Evolutionary conservation across 116 monocot species (phyloP).

Genomic region (Zostera marina): DNA sequence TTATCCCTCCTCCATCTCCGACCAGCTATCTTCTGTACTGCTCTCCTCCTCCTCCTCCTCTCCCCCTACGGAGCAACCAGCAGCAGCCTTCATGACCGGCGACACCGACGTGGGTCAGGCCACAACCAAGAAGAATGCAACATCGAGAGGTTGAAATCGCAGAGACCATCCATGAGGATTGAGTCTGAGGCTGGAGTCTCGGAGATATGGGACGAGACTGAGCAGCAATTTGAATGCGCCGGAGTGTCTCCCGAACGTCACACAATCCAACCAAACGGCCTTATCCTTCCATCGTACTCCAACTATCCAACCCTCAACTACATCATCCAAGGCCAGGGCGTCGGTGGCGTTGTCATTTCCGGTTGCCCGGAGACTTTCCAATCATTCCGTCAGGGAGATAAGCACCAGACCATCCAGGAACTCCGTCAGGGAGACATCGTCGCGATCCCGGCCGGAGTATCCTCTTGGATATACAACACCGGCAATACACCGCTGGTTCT

Average conservation of each 20-base stretch:
- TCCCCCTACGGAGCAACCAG: too few species aligned
- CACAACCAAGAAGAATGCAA: too few species aligned
- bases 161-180: too few species aligned
- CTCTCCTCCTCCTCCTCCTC: too few species aligned
- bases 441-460: constrained; percentile 21
- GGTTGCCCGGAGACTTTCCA: constrained; percentile 40
- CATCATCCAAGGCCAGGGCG: constrained; percentile 23
- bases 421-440: constrained; percentile 24
- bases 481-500: constrained; percentile 14
- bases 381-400: constrained; percentile 13
- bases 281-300: constrained; percentile 6
- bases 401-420: constrained; percentile 24
- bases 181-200: constrained; percentile 32
- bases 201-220: constrained; percentile 29
- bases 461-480: constrained; percentile 30
- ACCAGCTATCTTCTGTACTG: too few species aligned
- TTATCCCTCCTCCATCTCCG: too few species aligned
- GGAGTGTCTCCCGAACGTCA: constrained; percentile 21
- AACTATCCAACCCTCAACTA: constrained; percentile 19
- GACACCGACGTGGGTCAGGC: too few species aligned
- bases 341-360: constrained; percentile 15
- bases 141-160: too few species aligned
- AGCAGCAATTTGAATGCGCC: constrained; percentile 33
- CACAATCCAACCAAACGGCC: constrained; percentile 14
- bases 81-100: too few species aligned